These are phyloP conservation scores for Emericellopsis atlantica DNA, from an alignment of 2,329 filamentous ascomycete species.

Conservation along the genomic window DNA sequence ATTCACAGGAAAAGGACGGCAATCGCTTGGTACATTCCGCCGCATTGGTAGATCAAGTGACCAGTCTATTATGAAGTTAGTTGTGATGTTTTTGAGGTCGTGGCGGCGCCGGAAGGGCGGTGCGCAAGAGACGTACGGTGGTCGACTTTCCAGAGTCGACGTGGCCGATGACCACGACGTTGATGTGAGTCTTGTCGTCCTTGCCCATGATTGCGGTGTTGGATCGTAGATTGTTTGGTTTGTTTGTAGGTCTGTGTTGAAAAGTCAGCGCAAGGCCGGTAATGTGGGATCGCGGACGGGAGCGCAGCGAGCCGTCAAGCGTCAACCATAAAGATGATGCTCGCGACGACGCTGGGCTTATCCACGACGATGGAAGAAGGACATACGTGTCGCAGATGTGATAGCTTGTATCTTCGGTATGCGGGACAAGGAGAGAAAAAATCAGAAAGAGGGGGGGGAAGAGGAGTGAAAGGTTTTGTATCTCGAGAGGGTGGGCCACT, in stretches of 20 bases:
- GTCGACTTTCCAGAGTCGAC: conserved; percentile 99
- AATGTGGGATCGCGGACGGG: no score
- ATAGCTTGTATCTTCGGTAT: conserved; percentile 2
- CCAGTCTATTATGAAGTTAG: conserved; percentile 34
- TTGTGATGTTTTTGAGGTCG: not conserved
- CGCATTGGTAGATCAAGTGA: conserved; percentile 99
- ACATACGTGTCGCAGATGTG: conserved; percentile 2
- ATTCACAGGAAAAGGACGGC: no score
- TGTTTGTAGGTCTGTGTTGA: conserved; percentile 3
- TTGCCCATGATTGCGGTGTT: conserved; percentile 40
- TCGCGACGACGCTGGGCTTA: conserved; percentile 3
- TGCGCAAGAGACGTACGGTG: conserved; percentile 53
- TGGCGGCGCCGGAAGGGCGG: conserved; percentile 4
- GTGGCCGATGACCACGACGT: conserved; percentile 98
- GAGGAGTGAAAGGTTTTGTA: no score
- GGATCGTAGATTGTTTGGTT: not conserved
- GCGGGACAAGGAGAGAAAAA: no score
- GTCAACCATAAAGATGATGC: conserved; percentile 5
- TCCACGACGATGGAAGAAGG: not conserved
- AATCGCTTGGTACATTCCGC: conserved; percentile 59
- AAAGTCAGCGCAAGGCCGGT: no score
- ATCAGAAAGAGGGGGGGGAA: no score
- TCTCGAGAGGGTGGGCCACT: no score
- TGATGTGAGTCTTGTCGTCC: conserved; percentile 91
- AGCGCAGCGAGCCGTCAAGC: no score